These are phyloP conservation scores for Epicoccum nigrum DNA, from an alignment of 2,329 filamentous ascomycete species.

Conservation along the genomic window DNA sequence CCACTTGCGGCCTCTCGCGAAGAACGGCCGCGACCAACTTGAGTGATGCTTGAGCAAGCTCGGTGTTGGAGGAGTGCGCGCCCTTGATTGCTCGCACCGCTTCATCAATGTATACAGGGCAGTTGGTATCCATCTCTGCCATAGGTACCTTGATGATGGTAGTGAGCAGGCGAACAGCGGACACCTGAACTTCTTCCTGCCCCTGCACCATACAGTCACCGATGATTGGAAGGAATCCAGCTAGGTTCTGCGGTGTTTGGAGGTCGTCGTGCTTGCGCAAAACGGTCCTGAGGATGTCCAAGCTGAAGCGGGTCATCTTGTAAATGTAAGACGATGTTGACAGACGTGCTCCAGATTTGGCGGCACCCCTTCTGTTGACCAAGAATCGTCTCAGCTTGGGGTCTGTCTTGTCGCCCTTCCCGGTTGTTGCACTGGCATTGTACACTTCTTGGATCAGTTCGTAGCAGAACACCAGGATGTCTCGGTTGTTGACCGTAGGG, in stretches of 20 bases:
- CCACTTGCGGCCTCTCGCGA: conserved; percentile 76
- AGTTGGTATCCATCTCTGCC: conserved; percentile 69
- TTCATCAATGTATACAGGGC: conserved; percentile 81
- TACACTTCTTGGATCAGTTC: conserved; percentile 91
- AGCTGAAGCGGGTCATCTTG: conserved; percentile 85
- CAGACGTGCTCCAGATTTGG: conserved; percentile 73
- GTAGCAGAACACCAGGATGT: conserved; percentile 93
- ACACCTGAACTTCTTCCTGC: conserved; percentile 91
- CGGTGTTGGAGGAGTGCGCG: conserved; percentile 78
- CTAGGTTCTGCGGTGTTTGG: conserved; percentile 77
- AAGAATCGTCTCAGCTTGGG: conserved; percentile 72
- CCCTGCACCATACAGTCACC: conserved; percentile 83
- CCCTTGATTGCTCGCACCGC: conserved; percentile 80
- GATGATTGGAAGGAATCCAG: conserved; percentile 85
- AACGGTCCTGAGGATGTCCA: conserved; percentile 86
- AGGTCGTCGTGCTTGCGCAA: conserved; percentile 84
- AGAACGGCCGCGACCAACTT: conserved; percentile 87
- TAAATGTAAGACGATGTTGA: conserved; percentile 79
- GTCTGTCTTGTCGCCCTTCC: conserved; percentile 36
- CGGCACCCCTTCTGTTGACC: conserved; percentile 75
- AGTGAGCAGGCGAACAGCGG: conserved; percentile 82
- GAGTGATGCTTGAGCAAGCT: conserved; percentile 83
- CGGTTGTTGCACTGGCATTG: conserved; percentile 60
- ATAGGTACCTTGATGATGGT: conserved; percentile 86
- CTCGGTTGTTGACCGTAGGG: conserved; percentile 74